Evolutionary conservation across 306 rosid species (phyloP).

Genomic region (Acacia confusa): DNA sequence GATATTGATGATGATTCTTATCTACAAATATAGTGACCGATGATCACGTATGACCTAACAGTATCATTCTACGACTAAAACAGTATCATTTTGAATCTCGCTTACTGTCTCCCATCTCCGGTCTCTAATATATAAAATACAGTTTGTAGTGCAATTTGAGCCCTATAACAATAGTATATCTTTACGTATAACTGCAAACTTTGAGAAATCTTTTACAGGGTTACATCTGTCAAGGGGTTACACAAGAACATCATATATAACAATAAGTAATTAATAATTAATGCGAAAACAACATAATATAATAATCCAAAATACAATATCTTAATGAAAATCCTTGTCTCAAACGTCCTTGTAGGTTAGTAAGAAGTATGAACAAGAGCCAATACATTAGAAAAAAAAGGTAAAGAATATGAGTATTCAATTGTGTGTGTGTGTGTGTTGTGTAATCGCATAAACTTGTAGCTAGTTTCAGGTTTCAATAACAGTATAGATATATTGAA

Average conservation of each 20-base stretch:
- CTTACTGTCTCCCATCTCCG: too few species aligned
- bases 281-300: too few species aligned
- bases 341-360: not conserved
- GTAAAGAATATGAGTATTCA: not conserved
- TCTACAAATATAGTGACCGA: not conserved
- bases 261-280: too few species aligned
- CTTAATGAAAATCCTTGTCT: not conserved
- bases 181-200: too few species aligned
- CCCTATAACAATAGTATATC: too few species aligned
- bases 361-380: not conserved
- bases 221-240: not conserved
- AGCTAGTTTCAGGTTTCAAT: not conserved
- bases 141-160: too few species aligned
- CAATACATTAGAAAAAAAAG: too few species aligned
- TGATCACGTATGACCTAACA: not conserved
- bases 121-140: too few species aligned
- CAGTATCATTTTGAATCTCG: not conserved
- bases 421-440: too few species aligned
- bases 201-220: not conserved
- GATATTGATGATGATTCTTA: not conserved
- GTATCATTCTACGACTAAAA: not conserved
- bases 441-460: not conserved
- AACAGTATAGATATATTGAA: not conserved
- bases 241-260: not conserved
- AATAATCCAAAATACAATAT: not conserved